These are phyloP conservation scores for Termitomyces sp. DNA, from an alignment of 768 basidiomycete species.

Conservation along the genomic window DNA sequence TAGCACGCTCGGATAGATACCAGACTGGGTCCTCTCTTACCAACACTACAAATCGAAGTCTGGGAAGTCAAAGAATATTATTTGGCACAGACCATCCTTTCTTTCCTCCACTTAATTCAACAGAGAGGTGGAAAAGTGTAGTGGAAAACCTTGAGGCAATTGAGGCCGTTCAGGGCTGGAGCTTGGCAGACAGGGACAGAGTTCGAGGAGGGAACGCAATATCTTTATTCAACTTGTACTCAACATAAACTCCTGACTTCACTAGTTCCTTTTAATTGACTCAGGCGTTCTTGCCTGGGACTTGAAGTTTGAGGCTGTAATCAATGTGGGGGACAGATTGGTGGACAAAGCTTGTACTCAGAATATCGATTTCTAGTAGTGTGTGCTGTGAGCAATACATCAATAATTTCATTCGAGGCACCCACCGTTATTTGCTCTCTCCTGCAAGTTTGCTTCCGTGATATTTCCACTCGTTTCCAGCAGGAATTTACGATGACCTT, in stretches of 20 bases:
- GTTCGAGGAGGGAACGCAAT: slow-evolving; percentile 75
- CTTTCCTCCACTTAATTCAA: slow-evolving; percentile 72
- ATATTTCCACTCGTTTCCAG: slow-evolving; percentile 96
- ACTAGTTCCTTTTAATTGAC: not conserved
- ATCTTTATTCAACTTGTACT: slow-evolving; percentile 52
- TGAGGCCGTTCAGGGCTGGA: slow-evolving; percentile 56
- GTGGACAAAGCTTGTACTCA: slow-evolving; percentile 87
- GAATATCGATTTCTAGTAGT: slow-evolving; percentile 87
- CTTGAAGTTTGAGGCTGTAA: slow-evolving; percentile 94
- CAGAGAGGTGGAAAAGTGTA: slow-evolving; percentile 79
- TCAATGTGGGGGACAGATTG: slow-evolving; percentile 94
- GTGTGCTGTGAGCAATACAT: not conserved
- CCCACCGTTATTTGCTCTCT: slow-evolving; percentile 76
- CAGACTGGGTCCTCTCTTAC: slow-evolving; percentile 25
- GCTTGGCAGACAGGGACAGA: slow-evolving; percentile 48
- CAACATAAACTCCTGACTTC: not conserved
- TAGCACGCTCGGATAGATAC: slow-evolving; percentile 55
- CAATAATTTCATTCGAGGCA: slow-evolving; percentile 14
- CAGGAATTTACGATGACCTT: slow-evolving; percentile 73
- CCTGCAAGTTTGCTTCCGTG: slow-evolving; percentile 79
- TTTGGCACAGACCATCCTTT: slow-evolving; percentile 91
- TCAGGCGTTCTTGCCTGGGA: slow-evolving; percentile 30
- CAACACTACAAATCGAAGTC: slow-evolving; percentile 28
- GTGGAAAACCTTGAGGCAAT: slow-evolving; percentile 84
- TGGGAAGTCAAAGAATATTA: slow-evolving; percentile 57